Evolutionary conservation across 2,329 filamentous ascomycete genomes (phyloP).

Genomic region (Colletotrichum costaricense): DNA sequence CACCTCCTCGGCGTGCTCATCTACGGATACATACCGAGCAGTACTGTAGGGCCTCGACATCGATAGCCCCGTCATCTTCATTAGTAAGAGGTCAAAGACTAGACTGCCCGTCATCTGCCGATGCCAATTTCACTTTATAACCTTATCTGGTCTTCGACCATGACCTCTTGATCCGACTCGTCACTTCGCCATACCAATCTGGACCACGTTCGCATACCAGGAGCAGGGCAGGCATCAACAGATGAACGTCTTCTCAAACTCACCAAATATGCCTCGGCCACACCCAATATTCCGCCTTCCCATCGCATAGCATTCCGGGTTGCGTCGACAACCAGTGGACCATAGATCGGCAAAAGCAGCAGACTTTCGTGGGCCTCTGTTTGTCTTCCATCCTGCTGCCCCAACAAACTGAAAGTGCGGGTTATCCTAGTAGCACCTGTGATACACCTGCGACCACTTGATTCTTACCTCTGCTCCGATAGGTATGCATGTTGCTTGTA

Average conservation of each 20-base stretch:
- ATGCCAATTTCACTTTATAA: constrained; percentile 1
- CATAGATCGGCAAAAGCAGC: neutral
- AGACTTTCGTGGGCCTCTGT: neutral
- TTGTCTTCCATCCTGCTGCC: neutral
- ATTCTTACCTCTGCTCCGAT: neutral
- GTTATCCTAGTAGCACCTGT: neutral
- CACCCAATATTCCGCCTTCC: neutral
- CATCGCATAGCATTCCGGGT: neutral
- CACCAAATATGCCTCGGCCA: neutral
- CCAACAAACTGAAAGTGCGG: constrained; percentile 10
- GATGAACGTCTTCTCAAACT: neutral
- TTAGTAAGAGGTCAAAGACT: constrained; percentile 2
- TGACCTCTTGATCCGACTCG: neutral
- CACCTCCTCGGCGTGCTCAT: constrained; percentile 3
- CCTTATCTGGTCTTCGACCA: constrained; percentile 4
- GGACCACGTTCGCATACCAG: neutral
- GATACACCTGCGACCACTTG: constrained; percentile 1
- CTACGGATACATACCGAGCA: neutral
- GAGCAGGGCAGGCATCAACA: neutral
- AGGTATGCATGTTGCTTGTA: neutral
- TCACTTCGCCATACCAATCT: neutral
- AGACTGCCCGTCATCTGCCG: neutral
- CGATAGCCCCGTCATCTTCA: neutral
- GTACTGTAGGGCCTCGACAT: neutral
- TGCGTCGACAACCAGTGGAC: neutral